Percentiles rank a stretch among this genome's conserved stretches.
Conservation (phyloP, 1,139 yeast species). For the Diutina rugosa region DNA sequence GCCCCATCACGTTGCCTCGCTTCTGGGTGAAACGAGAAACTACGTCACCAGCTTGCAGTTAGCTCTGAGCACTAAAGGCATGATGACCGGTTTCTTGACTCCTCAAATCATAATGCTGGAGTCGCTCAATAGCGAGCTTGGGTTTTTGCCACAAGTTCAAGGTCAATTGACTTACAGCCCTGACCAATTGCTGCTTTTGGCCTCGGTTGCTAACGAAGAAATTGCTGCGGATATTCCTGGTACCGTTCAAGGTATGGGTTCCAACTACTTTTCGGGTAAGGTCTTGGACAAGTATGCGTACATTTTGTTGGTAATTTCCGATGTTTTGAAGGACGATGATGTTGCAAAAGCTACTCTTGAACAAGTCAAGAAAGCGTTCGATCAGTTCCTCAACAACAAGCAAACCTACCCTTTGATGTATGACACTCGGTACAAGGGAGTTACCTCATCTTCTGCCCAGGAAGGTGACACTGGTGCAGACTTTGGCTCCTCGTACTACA, state of each 20-base stretch:
- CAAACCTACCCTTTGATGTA: constrained; percentile 53
- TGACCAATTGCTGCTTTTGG: constrained; percentile 39
- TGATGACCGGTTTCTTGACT: constrained; percentile 47
- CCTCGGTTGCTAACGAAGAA: constrained; percentile 44
- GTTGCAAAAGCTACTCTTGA: constrained; percentile 35
- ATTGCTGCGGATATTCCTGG: constrained; percentile 38
- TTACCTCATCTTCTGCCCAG: constrained; percentile 50
- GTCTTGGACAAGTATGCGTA: constrained; percentile 67
- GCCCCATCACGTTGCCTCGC: constrained; percentile 56
- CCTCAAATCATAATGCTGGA: constrained; percentile 9
- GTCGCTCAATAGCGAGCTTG: constrained; percentile 3
- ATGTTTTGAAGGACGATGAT: constrained; percentile 40
- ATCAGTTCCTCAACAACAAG: constrained; percentile 31
- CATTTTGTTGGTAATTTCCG: constrained; percentile 49
- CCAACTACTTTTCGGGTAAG: constrained; percentile 59
- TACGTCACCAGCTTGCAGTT: constrained; percentile 36
- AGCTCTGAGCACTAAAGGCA: constrained; percentile 55
- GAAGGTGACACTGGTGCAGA: constrained; percentile 25
- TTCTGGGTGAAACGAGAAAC: constrained; percentile 18
- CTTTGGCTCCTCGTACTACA: constrained; percentile 58
- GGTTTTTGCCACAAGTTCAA: background rate
- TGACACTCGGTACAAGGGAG: constrained; percentile 55
- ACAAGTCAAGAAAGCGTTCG: constrained; percentile 41
- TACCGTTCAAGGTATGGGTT: constrained; percentile 34
- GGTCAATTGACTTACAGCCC: constrained; percentile 26